Evolutionary conservation across 345 rosid species (phyloP), one percentile per base, ranked within the genome.

Genomic region (Camelina neglecta): DNA sequence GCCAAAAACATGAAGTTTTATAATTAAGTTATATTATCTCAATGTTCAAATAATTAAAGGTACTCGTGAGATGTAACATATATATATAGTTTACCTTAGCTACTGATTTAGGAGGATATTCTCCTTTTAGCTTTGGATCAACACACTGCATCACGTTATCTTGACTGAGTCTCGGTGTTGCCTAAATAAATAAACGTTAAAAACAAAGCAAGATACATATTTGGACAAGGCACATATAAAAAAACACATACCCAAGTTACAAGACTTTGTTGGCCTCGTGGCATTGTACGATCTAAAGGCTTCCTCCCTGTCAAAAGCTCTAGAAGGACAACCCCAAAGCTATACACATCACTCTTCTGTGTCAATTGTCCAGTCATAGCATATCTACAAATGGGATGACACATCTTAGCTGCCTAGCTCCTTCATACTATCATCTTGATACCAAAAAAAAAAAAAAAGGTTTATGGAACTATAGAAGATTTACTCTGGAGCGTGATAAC

Each of bases 401-500:
- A 47, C 10, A 47, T n/a, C 6, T 47, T n/a, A 47, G 51, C 21
- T 47, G 8, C 1, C 4, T 36, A 7, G 41, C 6, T 44, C n/a
- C n/a, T 44, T 13, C 49, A 45, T 15, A 45, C 3, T 48, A 7
- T 48, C 11, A 48, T 48, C 10, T 16, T 0, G 23, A 48, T 48
- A 21, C 53, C 2, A 48, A 1, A n/a, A 15, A 7, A 6, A 39
- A 7, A 35, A 35, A 6, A 6, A 7, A n/a, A 47, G 3, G 11
- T 16, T 49, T 49, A 16, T 2, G 11, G 54, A 16, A 16, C 23
- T 49, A 20, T 16, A 10, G 23, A 49, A 49, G 11, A 7, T 7
- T 26, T 39, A 39, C 42, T 39, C 44, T 2, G 98, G 98, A 61
- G 97, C 97, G 67, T 92, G 98, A 81, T 95, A 95, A 45, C 99